Evolutionary conservation across 2,329 filamentous ascomycete genomes (phyloP).

Genomic region (Microdochium trichocladiopsis): DNA sequence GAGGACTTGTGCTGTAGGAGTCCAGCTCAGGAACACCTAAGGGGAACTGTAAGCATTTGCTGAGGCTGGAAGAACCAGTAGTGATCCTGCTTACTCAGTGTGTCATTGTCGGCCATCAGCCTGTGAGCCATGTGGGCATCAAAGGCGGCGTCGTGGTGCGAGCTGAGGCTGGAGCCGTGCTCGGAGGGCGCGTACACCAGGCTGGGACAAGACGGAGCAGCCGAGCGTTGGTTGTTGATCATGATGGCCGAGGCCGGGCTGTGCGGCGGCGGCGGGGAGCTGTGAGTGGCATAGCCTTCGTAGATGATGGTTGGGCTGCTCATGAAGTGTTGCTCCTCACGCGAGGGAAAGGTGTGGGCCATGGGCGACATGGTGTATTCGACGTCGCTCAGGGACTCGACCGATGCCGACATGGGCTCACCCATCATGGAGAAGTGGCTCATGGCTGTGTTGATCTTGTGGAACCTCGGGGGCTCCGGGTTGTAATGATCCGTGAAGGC

Average conservation of each 20-base stretch:
- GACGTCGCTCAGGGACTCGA: conserved; percentile 54
- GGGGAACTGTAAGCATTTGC: conserved; percentile 19
- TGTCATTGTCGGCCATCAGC: conserved; percentile 47
- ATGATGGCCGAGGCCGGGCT: conserved; percentile 49
- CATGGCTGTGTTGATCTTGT: conserved; percentile 31
- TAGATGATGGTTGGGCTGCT: conserved; percentile 51
- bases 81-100: conserved; percentile 43
- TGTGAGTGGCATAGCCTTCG: conserved; percentile 45
- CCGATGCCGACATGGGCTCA: conserved; percentile 44
- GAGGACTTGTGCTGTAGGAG: conserved; percentile 41
- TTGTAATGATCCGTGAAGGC: conserved; percentile 34
- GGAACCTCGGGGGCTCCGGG: conserved; percentile 33
- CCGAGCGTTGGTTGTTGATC: conserved; percentile 44
- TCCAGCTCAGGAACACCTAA: conserved; percentile 46
- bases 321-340: conserved; percentile 50
- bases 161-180: conserved; percentile 51
- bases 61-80: conserved; percentile 14
- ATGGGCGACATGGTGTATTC: conserved; percentile 51
- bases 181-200: conserved; percentile 55
- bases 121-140: conserved; percentile 47
- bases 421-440: conserved; percentile 35
- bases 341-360: conserved; percentile 39
- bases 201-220: conserved; percentile 53
- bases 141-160: conserved; percentile 47
- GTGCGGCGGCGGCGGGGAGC: conserved; percentile 43